Percentiles rank a stretch among this genome's conserved stretches.
Conservation (phyloP, 495 filamentous ascomycete species). For the Beverwykella pulmonaria region DNA sequence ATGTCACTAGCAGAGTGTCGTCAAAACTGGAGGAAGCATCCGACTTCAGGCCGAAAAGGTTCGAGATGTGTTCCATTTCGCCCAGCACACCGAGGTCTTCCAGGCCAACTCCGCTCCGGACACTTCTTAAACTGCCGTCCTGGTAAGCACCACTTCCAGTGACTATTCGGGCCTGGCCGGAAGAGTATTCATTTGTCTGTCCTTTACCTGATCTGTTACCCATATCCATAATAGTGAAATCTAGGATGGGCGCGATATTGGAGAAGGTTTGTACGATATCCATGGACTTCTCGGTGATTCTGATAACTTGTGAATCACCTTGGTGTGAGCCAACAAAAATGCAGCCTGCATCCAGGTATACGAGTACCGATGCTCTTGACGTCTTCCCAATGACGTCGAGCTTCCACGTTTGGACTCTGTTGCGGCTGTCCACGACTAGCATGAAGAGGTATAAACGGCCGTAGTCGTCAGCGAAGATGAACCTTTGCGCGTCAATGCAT, state of each 20-base stretch:
- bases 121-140: constrained; percentile 82
- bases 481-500: constrained; percentile 74
- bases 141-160: constrained; percentile 86
- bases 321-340: constrained; percentile 91
- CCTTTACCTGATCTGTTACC: constrained; percentile 77
- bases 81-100: constrained; percentile 83
- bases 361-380: constrained; percentile 71
- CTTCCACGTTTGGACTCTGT: constrained; percentile 68
- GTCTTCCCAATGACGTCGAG: constrained; percentile 68
- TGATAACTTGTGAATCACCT: constrained; percentile 85
- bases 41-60: constrained; percentile 67
- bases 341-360: constrained; percentile 74
- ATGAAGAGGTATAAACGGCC: constrained; percentile 79
- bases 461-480: constrained; percentile 87
- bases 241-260: constrained; percentile 88
- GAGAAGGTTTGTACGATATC: constrained; percentile 74
- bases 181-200: constrained; percentile 84
- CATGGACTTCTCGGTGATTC: constrained; percentile 57
- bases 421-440: constrained; percentile 63
- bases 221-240: constrained; percentile 95
- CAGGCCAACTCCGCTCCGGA: constrained; percentile 90
- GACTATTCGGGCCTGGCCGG: constrained; percentile 91
- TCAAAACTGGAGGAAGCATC: constrained; percentile 49
- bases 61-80: constrained; percentile 74
- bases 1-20: constrained; percentile 78